Evolutionary conservation across 225 moss, liverwort and hornwort species (phyloP).

Genomic region (Climacium dendroides): DNA sequence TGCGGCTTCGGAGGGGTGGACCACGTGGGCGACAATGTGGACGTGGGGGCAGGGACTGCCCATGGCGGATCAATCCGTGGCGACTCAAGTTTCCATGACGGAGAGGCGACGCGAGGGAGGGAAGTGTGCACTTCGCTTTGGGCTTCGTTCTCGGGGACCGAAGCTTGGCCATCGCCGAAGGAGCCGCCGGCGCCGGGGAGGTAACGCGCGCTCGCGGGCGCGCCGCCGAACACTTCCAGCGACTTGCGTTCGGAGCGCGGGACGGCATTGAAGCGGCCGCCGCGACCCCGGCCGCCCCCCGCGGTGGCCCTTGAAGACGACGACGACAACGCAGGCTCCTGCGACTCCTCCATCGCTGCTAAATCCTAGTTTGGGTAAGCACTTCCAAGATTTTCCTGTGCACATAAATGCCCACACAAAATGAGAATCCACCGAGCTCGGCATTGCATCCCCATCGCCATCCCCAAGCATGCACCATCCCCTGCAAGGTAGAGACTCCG

Average conservation of each 20-base stretch:
- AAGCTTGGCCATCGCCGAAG: not conserved
- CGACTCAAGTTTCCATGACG: not conserved
- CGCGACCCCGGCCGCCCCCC: conserved; percentile 3
- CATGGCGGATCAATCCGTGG: not conserved
- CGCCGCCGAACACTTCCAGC: conserved; percentile 50
- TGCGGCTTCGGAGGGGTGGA: not conserved
- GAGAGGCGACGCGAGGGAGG: not conserved
- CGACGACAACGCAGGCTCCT: conserved; percentile 1
- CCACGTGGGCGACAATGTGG: not conserved
- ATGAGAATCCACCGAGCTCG: not conserved
- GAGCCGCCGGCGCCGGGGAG: conserved; percentile 2
- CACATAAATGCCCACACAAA: not conserved
- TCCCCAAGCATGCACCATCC: not conserved
- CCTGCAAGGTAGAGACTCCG: not conserved
- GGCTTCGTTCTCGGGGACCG: not conserved
- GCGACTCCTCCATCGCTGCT: conserved; percentile 12
- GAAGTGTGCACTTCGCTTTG: not conserved
- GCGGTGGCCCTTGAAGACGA: not conserved
- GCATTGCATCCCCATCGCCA: not conserved
- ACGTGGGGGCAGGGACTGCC: not conserved
- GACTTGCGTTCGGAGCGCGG: conserved; percentile 36
- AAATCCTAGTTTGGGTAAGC: not conserved
- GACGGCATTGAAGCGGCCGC: not conserved
- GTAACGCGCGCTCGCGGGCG: conserved; percentile 28
- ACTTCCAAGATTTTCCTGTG: not conserved